These are phyloP conservation scores for Setaria italica DNA, from an alignment of 202 grass and related monocot genomes.

Conservation along the genomic window DNA sequence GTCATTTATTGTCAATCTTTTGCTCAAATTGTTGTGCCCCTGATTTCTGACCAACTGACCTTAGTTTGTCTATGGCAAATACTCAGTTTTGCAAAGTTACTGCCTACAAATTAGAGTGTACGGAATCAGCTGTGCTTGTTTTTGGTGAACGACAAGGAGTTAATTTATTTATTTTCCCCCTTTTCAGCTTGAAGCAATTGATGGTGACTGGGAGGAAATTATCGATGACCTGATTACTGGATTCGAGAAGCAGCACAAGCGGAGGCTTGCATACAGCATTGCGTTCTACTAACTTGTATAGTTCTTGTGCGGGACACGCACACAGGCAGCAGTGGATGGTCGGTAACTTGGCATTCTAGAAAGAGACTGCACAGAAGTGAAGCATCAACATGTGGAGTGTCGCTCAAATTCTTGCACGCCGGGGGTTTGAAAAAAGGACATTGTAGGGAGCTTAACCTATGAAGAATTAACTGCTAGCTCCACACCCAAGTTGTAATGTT, in stretches of 20 bases:
- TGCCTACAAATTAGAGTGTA: constrained; percentile 3
- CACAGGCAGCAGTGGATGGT: background rate
- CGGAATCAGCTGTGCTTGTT: background rate
- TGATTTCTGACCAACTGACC: background rate
- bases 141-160: background rate
- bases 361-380: constrained; percentile 1
- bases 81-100: constrained; percentile 16
- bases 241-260: constrained; percentile 91
- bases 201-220: constrained; percentile 76
- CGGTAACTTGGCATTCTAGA: background rate
- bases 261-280: constrained; percentile 79
- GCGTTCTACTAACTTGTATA: constrained; percentile 70
- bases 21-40: background rate
- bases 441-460: background rate
- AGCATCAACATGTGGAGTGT: background rate
- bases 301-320: background rate
- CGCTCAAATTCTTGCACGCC: constrained; percentile 11
- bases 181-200: constrained; percentile 67
- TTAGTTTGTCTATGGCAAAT: constrained; percentile 11
- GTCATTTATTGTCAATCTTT: constrained; percentile 14
- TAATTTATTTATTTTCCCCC: constrained; percentile 23
- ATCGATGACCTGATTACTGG: constrained; percentile 75
- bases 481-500: background rate
- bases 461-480: background rate
- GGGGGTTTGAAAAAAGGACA: background rate